Evolutionary conservation across 1,284 basidiomycete genomes (phyloP).

Genomic region (Trichosporon coremiiforme): DNA sequence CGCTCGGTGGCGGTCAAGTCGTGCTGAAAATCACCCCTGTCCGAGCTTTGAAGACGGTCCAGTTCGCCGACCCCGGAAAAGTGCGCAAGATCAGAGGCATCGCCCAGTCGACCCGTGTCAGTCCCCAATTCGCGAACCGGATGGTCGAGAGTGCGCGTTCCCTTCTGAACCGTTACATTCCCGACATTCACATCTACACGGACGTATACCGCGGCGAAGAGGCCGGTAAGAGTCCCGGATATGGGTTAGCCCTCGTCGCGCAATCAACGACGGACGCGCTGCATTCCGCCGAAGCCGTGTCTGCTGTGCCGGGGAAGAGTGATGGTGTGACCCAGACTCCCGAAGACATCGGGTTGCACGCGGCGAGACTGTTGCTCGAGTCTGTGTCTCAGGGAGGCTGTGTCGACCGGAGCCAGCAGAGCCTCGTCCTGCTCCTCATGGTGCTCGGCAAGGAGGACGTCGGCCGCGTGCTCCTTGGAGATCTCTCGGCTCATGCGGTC

Average conservation of each 20-base stretch:
- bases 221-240: slow-evolving; percentile 94
- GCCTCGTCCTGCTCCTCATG: slow-evolving; percentile 86
- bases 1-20: slow-evolving; percentile 88
- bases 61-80: slow-evolving; percentile 87
- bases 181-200: slow-evolving; percentile 97
- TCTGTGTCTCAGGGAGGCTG: slow-evolving; percentile 85
- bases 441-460: slow-evolving; percentile 95
- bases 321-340: slow-evolving; percentile 62
- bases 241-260: slow-evolving; percentile 84
- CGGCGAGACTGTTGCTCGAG: slow-evolving; percentile 73
- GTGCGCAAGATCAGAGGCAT: slow-evolving; percentile 94
- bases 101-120: slow-evolving; percentile 93
- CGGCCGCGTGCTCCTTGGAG: slow-evolving; percentile 80
- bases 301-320: slow-evolving; percentile 30
- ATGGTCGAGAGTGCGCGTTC: slow-evolving; percentile 93
- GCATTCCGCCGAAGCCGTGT: slow-evolving; percentile 79
- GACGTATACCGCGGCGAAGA: slow-evolving; percentile 98
- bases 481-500: slow-evolving; percentile 75
- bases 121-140: slow-evolving; percentile 94
- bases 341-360: slow-evolving; percentile 84
- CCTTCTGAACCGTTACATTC: slow-evolving; percentile 92
- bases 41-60: slow-evolving; percentile 83
- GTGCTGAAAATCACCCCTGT: slow-evolving; percentile 89
- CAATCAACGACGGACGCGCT: slow-evolving; percentile 90
- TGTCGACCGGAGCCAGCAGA: slow-evolving; percentile 86